Evolutionary conservation across 176 grass and related monocot genomes (phyloP), one percentile per base, ranked within the genome.

Genomic region (Panicum miliaceum): DNA sequence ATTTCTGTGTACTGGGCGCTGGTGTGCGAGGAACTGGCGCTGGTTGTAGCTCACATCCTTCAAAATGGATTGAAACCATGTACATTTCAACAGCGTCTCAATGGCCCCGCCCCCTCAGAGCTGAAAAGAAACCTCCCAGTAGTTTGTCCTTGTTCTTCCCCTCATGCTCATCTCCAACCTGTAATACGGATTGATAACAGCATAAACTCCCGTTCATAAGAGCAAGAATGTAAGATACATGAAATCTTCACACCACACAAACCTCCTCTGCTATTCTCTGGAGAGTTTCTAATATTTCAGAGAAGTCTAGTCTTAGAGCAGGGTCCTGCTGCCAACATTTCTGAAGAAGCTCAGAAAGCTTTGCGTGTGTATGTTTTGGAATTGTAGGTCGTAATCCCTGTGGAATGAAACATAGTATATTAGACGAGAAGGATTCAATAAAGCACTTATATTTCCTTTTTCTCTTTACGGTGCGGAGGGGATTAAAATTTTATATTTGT

Each of bases 361-460:
- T 99, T 68, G 88, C 72, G 77, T 92, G 86, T 19, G 80, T 69
- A 81, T 90, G 84, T 87, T 99, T 95, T 14, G 96, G 96, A 67
- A 99, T 90, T 64, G 93, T 96, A 42, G 96, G 96, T 50, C 96
- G 89, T 72, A 99, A 84, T 46, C 96, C 93, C 96, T 99, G 79
- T 36, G 16, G 16, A 80, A 85, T 16, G 76, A 79, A 82, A 15
- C 3, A 26, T 70, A 16, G 16, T 38, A 75, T 62, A n/a, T 79
- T 74, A 82, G 52, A 73, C n/a, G 36, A 73, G 4, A 13, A 81
- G 27, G 23, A 61, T 47, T 27, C 8, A 1, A 62, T 58, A 80
- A 45, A 59, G 26, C 18, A 83, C 22, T 37, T 64, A 22, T 13
- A 71, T 52, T 81, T 61, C 52, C 26, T 47, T 47, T 18, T 8